Percentiles rank a stretch among this genome's conserved stretches.
Evolutionary conservation across 495 filamentous ascomycete species (phyloP).

Genomic region (Annulohypoxylon stygium): DNA sequence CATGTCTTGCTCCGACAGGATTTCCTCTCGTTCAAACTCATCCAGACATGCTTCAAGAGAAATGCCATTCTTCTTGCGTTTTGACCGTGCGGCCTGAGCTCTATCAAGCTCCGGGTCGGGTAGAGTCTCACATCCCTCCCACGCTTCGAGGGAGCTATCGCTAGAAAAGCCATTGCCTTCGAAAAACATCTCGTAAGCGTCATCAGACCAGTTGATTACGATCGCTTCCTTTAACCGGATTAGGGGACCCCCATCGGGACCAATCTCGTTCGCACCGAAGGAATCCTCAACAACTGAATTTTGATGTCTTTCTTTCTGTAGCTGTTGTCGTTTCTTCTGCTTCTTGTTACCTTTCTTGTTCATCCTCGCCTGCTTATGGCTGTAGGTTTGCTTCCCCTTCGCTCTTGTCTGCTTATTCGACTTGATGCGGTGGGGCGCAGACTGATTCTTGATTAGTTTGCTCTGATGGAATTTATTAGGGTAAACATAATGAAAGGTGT

Average conservation of each 20-base stretch:
- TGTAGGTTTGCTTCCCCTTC: conserved; percentile 51
- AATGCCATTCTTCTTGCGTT: conserved; percentile 78
- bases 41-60: conserved; percentile 90
- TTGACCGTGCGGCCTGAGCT: conserved; percentile 68
- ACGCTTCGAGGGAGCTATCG: conserved; percentile 61
- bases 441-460: conserved; percentile 34
- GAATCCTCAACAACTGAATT: conserved; percentile 30
- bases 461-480: not conserved
- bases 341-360: conserved; percentile 38
- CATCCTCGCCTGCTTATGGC: conserved; percentile 52
- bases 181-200: conserved; percentile 77
- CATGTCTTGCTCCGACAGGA: conserved; percentile 91
- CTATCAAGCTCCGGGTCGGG: conserved; percentile 76
- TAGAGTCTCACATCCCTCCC: conserved; percentile 62
- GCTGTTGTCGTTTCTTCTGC: conserved; percentile 49
- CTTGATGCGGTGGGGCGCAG: conserved; percentile 34
- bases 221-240: conserved; percentile 84
- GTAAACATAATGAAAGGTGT: not conserved
- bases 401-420: conserved; percentile 39
- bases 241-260: conserved; percentile 69
- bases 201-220: conserved; percentile 82
- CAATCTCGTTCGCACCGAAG: conserved; percentile 34
- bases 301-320: conserved; percentile 41
- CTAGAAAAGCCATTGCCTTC: conserved; percentile 46
- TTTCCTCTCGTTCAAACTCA: conserved; percentile 93